Evolutionary conservation across 352 stramenopile genomes (phyloP), one percentile per base, ranked within the genome.

Genomic region (Pythium rishiriense): DNA sequence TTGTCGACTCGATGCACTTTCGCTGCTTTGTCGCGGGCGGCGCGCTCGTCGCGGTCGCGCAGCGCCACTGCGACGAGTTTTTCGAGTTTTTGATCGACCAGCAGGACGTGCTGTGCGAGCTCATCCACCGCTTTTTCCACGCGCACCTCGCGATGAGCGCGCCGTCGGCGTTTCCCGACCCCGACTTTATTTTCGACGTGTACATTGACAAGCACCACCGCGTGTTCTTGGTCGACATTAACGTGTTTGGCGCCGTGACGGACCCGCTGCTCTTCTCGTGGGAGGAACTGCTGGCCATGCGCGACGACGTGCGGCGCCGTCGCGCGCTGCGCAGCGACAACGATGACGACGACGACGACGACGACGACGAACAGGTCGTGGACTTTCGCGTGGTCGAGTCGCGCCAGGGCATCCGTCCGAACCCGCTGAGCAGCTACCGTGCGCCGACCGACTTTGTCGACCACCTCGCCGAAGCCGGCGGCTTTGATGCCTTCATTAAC

Each of bases 1-100:
- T 98, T 21, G 89, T 92, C 77, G 90, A 97, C 61, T 98, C 90
- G 71, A 98, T 98, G 89, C 86, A 98, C 63, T 98, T 98, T 68
- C 85, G 96, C 47, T 97, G 92, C 69, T 98, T 98, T 71, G 88
- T 98, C 24, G 70, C 85, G 24, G 68, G 79, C 33, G 72, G 88
- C 66, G 61, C 81, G 47, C 73, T 97, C 8, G 75, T 98, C 24
- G 93, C 79, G 5, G 85, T 98, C 61, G 97, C 81, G 25, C 96
- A 98, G 73, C 87, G 94, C 41, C 85, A 98, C 62, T 93, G 85
- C 66, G 86, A 88, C 53, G 90, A 98, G 79, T 96, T 91, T 62
- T 98, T 97, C 64, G 75, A 87, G 24, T 97, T 98, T 62, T 61
- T 98, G 7, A 48, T 76, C 21, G 74, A 83, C 26, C 85, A 96